A percentile compares a stretch with the other conserved stretches of the same genome.
Conservation (phyloP, 768 basidiomycete genomes). For the Amanita pseudoporphyria region DNA sequence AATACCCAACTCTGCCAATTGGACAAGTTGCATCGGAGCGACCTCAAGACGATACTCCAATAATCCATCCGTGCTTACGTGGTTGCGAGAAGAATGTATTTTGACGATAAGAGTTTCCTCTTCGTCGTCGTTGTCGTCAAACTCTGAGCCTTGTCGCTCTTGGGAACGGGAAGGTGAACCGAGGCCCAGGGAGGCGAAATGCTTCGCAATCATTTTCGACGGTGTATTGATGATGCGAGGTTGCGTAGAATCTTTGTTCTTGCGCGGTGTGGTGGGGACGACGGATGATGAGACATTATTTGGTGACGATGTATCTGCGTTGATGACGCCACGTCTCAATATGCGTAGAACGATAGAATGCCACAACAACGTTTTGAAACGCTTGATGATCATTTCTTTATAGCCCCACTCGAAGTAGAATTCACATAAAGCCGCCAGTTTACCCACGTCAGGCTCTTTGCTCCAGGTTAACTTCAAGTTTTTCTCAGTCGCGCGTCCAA, state of each 20-base stretch:
- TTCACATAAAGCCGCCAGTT: slow-evolving; percentile 75
- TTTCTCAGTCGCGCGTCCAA: slow-evolving; percentile 30
- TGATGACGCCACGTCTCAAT: slow-evolving; percentile 53
- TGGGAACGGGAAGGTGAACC: slow-evolving; percentile 13
- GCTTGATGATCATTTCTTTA: slow-evolving; percentile 69
- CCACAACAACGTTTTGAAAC: slow-evolving; percentile 81
- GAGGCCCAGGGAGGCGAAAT: slow-evolving; percentile 40
- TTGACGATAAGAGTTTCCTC: slow-evolving; percentile 45
- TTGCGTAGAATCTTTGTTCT: slow-evolving; percentile 18
- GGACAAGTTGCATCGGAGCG: slow-evolving; percentile 56
- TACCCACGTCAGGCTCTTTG: slow-evolving; percentile 58
- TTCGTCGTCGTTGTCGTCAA: slow-evolving; percentile 26
- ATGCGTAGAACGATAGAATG: slow-evolving; percentile 61
- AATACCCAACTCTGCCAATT: slow-evolving; percentile 56
- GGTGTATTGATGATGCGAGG: slow-evolving; percentile 31
- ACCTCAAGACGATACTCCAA: slow-evolving; percentile 79
- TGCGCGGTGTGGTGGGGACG: slow-evolving; percentile 31
- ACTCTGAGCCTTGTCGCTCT: slow-evolving; percentile 15
- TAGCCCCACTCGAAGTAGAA: slow-evolving; percentile 91
- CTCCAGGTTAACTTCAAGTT: slow-evolving; percentile 30
- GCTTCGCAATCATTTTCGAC: slow-evolving; percentile 44
- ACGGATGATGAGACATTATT: neutral
- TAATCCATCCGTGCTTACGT: slow-evolving; percentile 59
- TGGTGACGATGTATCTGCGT: slow-evolving; percentile 25
- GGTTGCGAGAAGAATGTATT: slow-evolving; percentile 56